These are phyloP conservation scores for Zasmidium cellare DNA, from an alignment of 2,329 filamentous ascomycete genomes.

Conservation along the genomic window DNA sequence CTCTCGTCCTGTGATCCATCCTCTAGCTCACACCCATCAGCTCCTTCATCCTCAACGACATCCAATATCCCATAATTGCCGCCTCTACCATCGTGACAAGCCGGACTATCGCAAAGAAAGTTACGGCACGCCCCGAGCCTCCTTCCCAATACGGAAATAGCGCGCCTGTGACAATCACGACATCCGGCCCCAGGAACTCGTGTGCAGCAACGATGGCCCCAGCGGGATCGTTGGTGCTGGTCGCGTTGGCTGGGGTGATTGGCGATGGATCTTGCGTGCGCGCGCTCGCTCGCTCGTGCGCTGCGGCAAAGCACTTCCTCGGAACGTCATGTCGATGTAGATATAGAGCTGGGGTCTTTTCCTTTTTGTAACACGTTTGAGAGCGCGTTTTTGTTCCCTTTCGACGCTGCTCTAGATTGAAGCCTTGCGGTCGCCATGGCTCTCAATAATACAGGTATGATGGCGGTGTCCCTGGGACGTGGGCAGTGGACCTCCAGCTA, in stretches of 20 bases:
- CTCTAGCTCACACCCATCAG: no score
- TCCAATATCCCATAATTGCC: no score
- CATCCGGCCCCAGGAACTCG: conserved; percentile 16
- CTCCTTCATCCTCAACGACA: no score
- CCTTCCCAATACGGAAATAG: neutral
- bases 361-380: neutral
- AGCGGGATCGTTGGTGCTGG: neutral
- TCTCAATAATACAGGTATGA: no score
- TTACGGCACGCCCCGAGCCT: neutral
- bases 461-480: conserved; percentile 1
- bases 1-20: no score
- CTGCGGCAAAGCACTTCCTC: neutral
- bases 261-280: neutral
- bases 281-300: neutral
- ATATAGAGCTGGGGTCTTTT: neutral
- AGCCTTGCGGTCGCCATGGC: neutral
- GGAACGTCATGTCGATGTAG: neutral
- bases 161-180: conserved; percentile 14
- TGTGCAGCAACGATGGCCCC: neutral
- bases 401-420: no score
- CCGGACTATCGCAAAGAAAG: neutral
- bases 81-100: neutral
- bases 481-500: neutral
- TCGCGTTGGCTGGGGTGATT: neutral
- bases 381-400: neutral